Evolutionary conservation across 352 stramenopile genomes (phyloP).

Genomic region (Pythium periplocum): DNA sequence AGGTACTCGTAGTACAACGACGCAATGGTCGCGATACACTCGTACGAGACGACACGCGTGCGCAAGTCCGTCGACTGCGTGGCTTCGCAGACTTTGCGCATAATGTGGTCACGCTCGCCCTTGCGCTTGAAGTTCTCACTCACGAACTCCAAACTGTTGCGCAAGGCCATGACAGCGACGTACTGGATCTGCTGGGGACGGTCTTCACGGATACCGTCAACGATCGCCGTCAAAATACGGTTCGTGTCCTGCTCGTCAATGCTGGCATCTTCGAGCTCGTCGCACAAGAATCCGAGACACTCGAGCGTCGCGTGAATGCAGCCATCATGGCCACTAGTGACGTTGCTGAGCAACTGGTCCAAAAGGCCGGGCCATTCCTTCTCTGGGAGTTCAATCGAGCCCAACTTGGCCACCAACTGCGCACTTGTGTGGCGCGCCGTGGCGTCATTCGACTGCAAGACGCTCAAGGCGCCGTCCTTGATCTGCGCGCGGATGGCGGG

Average conservation of each 20-base stretch:
- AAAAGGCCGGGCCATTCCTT: conserved; percentile 94
- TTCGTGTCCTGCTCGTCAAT: conserved; percentile 89
- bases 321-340: conserved; percentile 77
- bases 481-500: conserved; percentile 61
- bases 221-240: conserved; percentile 96
- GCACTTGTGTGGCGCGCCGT: conserved; percentile 83
- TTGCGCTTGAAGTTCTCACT: conserved; percentile 95
- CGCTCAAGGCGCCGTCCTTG: conserved; percentile 64
- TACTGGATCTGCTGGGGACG: conserved; percentile 86
- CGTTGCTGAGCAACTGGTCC: conserved; percentile 89
- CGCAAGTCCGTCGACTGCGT: conserved; percentile 88
- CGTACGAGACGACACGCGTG: conserved; percentile 90
- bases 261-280: conserved; percentile 68
- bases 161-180: conserved; percentile 89
- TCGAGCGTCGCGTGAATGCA: conserved; percentile 90
- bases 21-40: conserved; percentile 94
- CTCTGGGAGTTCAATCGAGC: conserved; percentile 90
- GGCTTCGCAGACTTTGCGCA: conserved; percentile 94
- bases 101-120: conserved; percentile 93
- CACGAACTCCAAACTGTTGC: conserved; percentile 95
- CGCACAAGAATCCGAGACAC: conserved; percentile 80
- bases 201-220: conserved; percentile 92
- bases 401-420: conserved; percentile 92
- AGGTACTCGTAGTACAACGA: conserved; percentile 97
- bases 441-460: conserved; percentile 56